Conservation (phyloP, 2,329 filamentous ascomycete species). For the Pseudogymnoascus sp. region DNA sequence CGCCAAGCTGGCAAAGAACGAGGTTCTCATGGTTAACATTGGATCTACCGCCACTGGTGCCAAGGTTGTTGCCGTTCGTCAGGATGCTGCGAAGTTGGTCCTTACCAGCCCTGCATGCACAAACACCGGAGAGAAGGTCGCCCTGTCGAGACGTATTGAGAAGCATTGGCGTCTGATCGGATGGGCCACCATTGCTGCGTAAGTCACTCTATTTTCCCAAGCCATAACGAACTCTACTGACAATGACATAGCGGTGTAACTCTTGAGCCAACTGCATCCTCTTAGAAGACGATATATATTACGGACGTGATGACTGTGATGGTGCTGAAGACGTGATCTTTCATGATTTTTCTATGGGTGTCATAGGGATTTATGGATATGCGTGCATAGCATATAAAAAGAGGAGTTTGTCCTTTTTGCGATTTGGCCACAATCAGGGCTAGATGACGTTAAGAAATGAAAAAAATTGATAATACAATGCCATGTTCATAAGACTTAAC, state of each 20-base stretch:
- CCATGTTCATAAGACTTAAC: neutral
- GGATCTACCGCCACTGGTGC: constrained; percentile 94
- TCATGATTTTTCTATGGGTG: constrained; percentile 11
- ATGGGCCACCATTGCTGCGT: constrained; percentile 74
- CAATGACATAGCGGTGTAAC: constrained; percentile 28
- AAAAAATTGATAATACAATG: constrained; percentile 9
- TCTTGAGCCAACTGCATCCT: constrained; percentile 28
- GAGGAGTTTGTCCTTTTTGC: constrained; percentile 10
- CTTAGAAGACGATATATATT: constrained; percentile 2
- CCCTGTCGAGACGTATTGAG: constrained; percentile 90
- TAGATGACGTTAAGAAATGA: constrained; percentile 8
- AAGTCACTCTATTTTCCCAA: constrained; percentile 30
- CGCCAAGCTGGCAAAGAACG: constrained; percentile 94
- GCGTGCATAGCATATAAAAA: constrained; percentile 11
- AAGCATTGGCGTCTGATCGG: constrained; percentile 98
- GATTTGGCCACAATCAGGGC: constrained; percentile 8
- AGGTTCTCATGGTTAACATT: constrained; percentile 99
- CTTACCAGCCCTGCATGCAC: constrained; percentile 93
- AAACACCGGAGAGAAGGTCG: constrained; percentile 96
- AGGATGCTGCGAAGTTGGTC: constrained; percentile 91
- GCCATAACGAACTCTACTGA: neutral
- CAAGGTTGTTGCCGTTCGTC: constrained; percentile 95
- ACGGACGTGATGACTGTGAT: constrained; percentile 10
- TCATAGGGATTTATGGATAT: constrained; percentile 11
- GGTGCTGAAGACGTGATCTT: constrained; percentile 10